Evolutionary conservation across 331 rosid genomes (phyloP).

Genomic region (Acacia concinna): DNA sequence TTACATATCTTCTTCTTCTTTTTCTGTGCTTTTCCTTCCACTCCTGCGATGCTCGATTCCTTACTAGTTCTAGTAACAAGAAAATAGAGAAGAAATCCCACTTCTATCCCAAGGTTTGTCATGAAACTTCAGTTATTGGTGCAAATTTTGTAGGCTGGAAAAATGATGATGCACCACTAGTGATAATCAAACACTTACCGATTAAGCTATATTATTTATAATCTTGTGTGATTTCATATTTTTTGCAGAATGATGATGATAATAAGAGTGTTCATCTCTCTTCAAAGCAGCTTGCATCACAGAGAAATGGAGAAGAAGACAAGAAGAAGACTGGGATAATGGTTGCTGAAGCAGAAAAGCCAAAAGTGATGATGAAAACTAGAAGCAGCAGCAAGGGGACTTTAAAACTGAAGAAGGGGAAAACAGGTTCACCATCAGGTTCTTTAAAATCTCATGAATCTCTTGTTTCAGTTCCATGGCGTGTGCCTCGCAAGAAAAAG

Average conservation of each 20-base stretch:
- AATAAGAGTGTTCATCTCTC: constrained; percentile 25
- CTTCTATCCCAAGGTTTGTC: constrained; percentile 41
- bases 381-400: not conserved
- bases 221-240: not conserved
- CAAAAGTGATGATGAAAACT: constrained; percentile 7
- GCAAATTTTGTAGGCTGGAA: not conserved
- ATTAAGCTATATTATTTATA: not conserved
- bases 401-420: not conserved
- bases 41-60: constrained; percentile 46
- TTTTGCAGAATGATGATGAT: constrained; percentile 30
- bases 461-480: constrained; percentile 45
- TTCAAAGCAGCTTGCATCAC: constrained; percentile 8
- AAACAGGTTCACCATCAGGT: not conserved
- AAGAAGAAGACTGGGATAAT: not conserved
- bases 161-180: not conserved
- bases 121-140: not conserved
- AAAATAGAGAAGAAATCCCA: constrained; percentile 22
- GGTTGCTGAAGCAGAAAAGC: constrained; percentile 2
- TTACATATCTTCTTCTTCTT: constrained; percentile 36
- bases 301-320: constrained; percentile 9
- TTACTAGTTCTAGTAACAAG: constrained; percentile 1
- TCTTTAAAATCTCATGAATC: constrained; percentile 16
- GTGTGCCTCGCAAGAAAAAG: constrained; percentile 46
- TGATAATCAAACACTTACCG: not conserved
- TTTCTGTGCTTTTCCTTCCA: constrained; percentile 47